phyloP scores from a whole-genome alignment of 352 stramenopile species.

The Phytopythium montanum region DNA sequence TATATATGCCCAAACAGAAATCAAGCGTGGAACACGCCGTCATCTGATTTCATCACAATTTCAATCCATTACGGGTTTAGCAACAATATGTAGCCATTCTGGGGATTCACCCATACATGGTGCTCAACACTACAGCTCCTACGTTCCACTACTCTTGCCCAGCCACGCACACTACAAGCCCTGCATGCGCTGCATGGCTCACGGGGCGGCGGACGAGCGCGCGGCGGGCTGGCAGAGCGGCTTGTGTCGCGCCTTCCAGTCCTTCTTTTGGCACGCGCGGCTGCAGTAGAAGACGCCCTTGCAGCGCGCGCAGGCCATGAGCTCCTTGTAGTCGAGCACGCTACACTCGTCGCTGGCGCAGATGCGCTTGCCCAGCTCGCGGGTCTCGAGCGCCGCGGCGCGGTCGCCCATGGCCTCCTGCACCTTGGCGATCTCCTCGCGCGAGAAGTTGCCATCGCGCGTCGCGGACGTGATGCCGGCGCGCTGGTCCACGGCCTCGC shows the following conservation, averaged over 20 bases:
- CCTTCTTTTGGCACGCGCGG: slow-evolving; percentile 53
- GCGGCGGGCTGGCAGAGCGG: slow-evolving; percentile 32
- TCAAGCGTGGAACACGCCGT: no score
- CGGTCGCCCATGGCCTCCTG: slow-evolving; percentile 62
- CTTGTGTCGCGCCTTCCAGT: slow-evolving; percentile 68
- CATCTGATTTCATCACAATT: no score
- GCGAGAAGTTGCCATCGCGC: slow-evolving; percentile 60
- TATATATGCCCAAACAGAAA: no score
- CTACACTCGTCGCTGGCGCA: slow-evolving; percentile 51
- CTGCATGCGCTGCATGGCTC: no score
- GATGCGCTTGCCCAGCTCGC: slow-evolving; percentile 40
- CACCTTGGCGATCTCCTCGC: slow-evolving; percentile 68
- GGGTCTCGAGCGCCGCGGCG: slow-evolving; percentile 32
- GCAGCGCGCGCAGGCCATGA: slow-evolving; percentile 54
- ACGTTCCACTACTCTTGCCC: no score
- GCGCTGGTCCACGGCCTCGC: no score
- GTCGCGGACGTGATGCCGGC: slow-evolving; percentile 44
- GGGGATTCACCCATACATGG: no score
- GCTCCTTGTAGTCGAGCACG: slow-evolving; percentile 42
- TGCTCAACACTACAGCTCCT: no score
- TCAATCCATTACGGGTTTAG: no score
- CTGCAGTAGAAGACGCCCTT: slow-evolving; percentile 70
- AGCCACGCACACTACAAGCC: no score
- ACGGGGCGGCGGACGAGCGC: background rate
- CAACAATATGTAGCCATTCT: no score